Conservation (phyloP, 768 basidiomycete species). For the Podaxis sp. region DNA sequence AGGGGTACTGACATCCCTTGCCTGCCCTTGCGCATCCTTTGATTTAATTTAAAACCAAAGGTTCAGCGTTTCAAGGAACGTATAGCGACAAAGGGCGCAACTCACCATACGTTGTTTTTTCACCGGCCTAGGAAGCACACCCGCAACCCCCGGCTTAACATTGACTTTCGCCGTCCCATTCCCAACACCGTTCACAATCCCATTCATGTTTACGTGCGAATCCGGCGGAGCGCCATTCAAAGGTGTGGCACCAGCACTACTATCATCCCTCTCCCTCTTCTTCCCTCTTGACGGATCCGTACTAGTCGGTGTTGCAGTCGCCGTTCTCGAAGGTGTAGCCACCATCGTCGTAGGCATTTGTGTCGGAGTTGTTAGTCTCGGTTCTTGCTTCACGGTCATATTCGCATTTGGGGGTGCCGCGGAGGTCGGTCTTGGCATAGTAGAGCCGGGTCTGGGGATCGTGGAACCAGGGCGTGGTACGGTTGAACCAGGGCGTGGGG, state of each 20-base stretch:
- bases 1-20: slow-evolving; percentile 51
- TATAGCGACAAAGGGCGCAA: slow-evolving; percentile 17
- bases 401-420: slow-evolving; percentile 17
- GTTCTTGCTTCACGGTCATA: slow-evolving; percentile 5
- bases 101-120: slow-evolving; percentile 79
- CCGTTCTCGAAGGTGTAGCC: slow-evolving; percentile 2
- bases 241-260: slow-evolving; percentile 10
- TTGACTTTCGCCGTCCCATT: slow-evolving; percentile 39
- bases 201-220: slow-evolving; percentile 25
- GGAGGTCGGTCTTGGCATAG: slow-evolving; percentile 31
- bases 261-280: slow-evolving; percentile 43
- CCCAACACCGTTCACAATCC: slow-evolving; percentile 32
- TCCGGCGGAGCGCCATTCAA: slow-evolving; percentile 19
- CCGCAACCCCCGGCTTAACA: slow-evolving; percentile 58
- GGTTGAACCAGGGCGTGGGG: slow-evolving; percentile 26
- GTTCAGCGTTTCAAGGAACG: not conserved
- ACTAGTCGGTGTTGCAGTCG: slow-evolving; percentile 28
- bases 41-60: slow-evolving; percentile 4
- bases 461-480: slow-evolving; percentile 24
- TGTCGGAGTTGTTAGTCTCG: slow-evolving; percentile 20
- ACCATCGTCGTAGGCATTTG: slow-evolving; percentile 24
- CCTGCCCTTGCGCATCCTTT: slow-evolving; percentile 67
- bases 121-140: slow-evolving; percentile 62
- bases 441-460: slow-evolving; percentile 22
- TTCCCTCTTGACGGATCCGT: slow-evolving; percentile 36